Evolutionary conservation across 2,329 filamentous ascomycete species (phyloP).

Genomic region (Penicillium sclerotiorum): DNA sequence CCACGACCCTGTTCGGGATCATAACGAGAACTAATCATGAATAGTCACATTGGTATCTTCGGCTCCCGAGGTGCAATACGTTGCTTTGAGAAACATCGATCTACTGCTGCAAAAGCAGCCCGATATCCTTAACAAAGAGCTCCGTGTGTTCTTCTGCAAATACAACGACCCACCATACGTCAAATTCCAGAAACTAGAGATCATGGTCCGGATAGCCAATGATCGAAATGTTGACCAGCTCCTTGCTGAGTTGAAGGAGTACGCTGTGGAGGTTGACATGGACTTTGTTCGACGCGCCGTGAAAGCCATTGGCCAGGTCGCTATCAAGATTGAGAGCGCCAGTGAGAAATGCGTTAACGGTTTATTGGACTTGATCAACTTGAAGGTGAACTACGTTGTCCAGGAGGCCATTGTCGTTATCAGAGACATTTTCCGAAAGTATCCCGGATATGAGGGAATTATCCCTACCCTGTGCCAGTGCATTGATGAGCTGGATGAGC

Average conservation of each 20-base stretch:
- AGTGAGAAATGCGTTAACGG: slow-evolving; percentile 96
- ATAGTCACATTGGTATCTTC: slow-evolving; percentile 93
- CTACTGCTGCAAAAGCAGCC: slow-evolving; percentile 93
- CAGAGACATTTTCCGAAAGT: slow-evolving; percentile 97
- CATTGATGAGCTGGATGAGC: slow-evolving; percentile 95
- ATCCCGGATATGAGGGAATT: slow-evolving; percentile 96
- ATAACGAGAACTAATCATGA: slow-evolving; percentile 26
- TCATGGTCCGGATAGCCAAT: slow-evolving; percentile 99
- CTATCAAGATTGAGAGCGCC: slow-evolving; percentile 95
- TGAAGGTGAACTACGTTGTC: slow-evolving; percentile 98
- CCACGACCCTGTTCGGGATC: neutral
- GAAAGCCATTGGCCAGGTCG: slow-evolving; percentile 94
- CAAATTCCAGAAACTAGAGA: slow-evolving; percentile 96
- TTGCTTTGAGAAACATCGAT: slow-evolving; percentile 94
- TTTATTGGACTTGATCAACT: slow-evolving; percentile 89
- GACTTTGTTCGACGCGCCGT: slow-evolving; percentile 94
- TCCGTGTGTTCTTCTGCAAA: slow-evolving; percentile 99
- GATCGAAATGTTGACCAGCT: slow-evolving; percentile 95
- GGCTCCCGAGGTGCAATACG: slow-evolving; percentile 95
- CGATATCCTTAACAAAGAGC: slow-evolving; percentile 94
- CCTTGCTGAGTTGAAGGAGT: slow-evolving; percentile 92
- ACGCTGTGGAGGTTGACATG: slow-evolving; percentile 98
- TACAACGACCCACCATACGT: slow-evolving; percentile 98
- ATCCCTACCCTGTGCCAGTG: slow-evolving; percentile 95
- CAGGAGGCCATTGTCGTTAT: slow-evolving; percentile 99